Evolutionary conservation across 2,329 filamentous ascomycete species (phyloP).

Genomic region (Aspergillus terreus): DNA sequence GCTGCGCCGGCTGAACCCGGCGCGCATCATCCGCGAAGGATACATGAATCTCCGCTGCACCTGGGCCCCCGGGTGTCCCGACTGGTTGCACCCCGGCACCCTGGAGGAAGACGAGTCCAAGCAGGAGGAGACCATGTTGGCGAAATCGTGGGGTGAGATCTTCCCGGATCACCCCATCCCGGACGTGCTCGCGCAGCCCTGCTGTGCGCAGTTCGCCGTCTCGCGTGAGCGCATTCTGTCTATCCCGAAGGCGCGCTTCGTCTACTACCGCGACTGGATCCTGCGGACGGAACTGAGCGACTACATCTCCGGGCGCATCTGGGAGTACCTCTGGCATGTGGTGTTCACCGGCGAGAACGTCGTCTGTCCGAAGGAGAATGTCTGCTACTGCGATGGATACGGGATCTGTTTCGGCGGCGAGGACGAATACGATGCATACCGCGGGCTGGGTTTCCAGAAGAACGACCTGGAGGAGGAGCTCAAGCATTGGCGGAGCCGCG

Average conservation of each 20-base stretch:
- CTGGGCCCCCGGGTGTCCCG: conserved; percentile 56
- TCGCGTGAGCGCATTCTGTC: conserved; percentile 54
- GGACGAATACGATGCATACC: conserved; percentile 47
- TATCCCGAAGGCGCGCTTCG: conserved; percentile 51
- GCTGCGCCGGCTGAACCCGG: conserved; percentile 50
- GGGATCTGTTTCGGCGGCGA: conserved; percentile 58
- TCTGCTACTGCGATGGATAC: conserved; percentile 63
- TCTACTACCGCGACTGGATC: conserved; percentile 59
- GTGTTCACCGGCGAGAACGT: conserved; percentile 52
- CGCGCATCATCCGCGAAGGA: conserved; percentile 50
- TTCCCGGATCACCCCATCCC: conserved; percentile 45
- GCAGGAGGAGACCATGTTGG: conserved; percentile 46
- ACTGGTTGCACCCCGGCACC: conserved; percentile 52
- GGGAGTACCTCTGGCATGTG: conserved; percentile 63
- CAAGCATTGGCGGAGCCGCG: conserved; percentile 39
- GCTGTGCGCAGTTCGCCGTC: conserved; percentile 63
- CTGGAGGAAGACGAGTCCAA: conserved; percentile 39
- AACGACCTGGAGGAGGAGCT: conserved; percentile 35
- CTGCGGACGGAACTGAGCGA: conserved; percentile 55
- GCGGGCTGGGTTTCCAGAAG: conserved; percentile 43
- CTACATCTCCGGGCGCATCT: conserved; percentile 56
- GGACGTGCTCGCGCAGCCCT: conserved; percentile 55
- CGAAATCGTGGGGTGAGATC: conserved; percentile 45
- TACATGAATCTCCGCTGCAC: conserved; percentile 61
- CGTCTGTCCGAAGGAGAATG: conserved; percentile 47